Conservation (phyloP, 805 yeast genomes). For the Kodamaea sagamina region DNA sequence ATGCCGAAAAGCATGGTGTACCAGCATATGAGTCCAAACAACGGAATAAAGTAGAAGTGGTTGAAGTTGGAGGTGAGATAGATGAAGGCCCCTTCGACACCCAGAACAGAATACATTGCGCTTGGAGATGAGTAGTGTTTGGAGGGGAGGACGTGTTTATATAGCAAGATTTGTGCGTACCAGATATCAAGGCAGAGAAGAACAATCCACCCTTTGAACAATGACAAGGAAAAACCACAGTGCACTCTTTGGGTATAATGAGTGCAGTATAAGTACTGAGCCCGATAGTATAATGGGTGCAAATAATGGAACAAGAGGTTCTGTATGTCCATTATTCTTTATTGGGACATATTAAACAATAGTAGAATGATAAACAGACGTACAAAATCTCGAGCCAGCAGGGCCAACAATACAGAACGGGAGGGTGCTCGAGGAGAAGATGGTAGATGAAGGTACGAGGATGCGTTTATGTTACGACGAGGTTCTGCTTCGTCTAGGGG, state of each 20-base stretch:
- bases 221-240: slow-evolving; percentile 1
- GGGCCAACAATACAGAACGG: slow-evolving; percentile 4
- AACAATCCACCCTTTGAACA: slow-evolving; percentile 1
- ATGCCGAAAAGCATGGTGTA: slow-evolving; percentile 24
- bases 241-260: slow-evolving; percentile 1
- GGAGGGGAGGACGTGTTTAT: neutral
- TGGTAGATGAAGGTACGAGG: too few relatives aligned
- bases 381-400: neutral
- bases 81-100: slow-evolving; percentile 14
- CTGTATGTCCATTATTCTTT: slow-evolving; percentile 3
- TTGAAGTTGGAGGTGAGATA: slow-evolving; percentile 24
- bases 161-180: neutral
- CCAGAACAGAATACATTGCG: slow-evolving; percentile 2
- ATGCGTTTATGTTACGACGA: too few relatives aligned
- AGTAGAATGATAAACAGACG: neutral
- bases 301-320: slow-evolving; percentile 4
- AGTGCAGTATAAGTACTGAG: neutral
- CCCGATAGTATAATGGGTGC: neutral
- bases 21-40: slow-evolving; percentile 30
- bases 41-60: slow-evolving; percentile 28
- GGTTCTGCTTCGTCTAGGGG: too few relatives aligned
- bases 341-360: slow-evolving; percentile 1
- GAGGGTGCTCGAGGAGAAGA: too few relatives aligned
- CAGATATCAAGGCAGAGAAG: neutral
- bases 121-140: neutral